Evolutionary conservation across 2,329 filamentous ascomycete genomes (phyloP), one percentile per base, ranked within the genome.

Genomic region (Botrytis elliptica): DNA sequence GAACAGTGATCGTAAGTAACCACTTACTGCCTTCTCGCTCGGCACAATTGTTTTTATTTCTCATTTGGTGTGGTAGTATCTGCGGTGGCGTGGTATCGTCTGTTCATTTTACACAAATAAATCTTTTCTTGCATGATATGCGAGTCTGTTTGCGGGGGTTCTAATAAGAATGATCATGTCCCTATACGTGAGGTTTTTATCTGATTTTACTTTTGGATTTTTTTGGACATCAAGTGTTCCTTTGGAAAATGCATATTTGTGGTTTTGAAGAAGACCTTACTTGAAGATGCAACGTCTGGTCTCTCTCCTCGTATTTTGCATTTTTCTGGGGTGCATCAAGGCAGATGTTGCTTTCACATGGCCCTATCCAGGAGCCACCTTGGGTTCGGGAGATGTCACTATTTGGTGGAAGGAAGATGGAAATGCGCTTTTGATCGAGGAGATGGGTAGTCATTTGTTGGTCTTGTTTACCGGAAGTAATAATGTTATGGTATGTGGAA

Each of bases 341-440:
- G 71, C 71, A 44, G 71, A 73, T 73, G 36, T 73, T 25, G 66
- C 20, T 36, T 73, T 73, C 25, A 70, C 59, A 36, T 70, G 59
- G 65, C 71, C 72, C 18, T 33, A 4, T 29, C 44, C 72, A 2
- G 71, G 40, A 20, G 42, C 66, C 18, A 14, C 52, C 5, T 29
- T 73, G 38, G 57, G 46, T 25, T 70, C 66, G 9, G 72, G 72
- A 25, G 57, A 70, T 36, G 59, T 73, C 10, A 64, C 55, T 44
- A 9, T 73, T 6, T 73, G 66, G 65, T 73, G 66, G 72, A 65
- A 64, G 36, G 72, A 73, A 52, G 46, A 65, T 59, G 66, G 72
- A 14, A 59, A 65, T 64, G 57, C n/a, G 2, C 42, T 70, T 46
- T 70, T 73, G 67, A 64, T 73, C 38, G 40, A 40, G 36, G 46